phyloP scores from a whole-genome alignment of 1,284 basidiomycete genomes.

The Pseudozyma pruni region DNA sequence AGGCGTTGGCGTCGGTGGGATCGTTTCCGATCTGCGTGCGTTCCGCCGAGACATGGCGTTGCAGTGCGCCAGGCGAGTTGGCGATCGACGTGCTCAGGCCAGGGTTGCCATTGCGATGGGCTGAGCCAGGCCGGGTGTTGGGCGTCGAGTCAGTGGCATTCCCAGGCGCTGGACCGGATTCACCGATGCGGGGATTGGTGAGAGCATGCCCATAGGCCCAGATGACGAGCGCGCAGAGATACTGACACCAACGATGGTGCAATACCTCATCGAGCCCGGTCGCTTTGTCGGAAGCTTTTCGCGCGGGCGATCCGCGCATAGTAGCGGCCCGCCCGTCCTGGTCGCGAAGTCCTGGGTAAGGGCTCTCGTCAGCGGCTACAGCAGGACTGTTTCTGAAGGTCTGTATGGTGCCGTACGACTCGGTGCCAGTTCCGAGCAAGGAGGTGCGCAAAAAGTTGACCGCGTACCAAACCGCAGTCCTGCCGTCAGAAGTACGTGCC shows the following conservation, averaged over 20 bases:
- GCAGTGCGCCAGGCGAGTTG: conserved; percentile 26
- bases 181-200: conserved; percentile 26
- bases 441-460: conserved; percentile 50
- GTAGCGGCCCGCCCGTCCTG: conserved; percentile 7
- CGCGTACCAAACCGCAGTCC: conserved; percentile 50
- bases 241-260: conserved; percentile 56
- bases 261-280: conserved; percentile 49
- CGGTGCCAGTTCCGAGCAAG: conserved; percentile 32
- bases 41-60: conserved; percentile 25
- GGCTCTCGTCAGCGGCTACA: conserved; percentile 9
- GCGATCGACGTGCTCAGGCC: conserved; percentile 3
- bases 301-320: conserved; percentile 2
- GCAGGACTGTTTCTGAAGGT: conserved; percentile 12
- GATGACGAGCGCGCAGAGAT: conserved; percentile 50
- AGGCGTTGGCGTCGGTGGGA: neutral
- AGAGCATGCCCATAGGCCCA: conserved; percentile 56
- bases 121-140: conserved; percentile 9
- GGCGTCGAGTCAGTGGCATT: conserved; percentile 7
- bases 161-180: neutral
- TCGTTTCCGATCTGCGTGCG: conserved; percentile 27
- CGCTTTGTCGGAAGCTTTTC: conserved; percentile 26
- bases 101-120: conserved; percentile 14
- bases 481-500: conserved; percentile 46
- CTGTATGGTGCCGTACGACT: conserved; percentile 40
- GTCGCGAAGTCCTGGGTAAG: conserved; percentile 18